A percentile compares a stretch with the other conserved stretches of the same genome.
Conservation (phyloP, 2,329 filamentous ascomycete genomes). For the Orbilia quercus region DNA sequence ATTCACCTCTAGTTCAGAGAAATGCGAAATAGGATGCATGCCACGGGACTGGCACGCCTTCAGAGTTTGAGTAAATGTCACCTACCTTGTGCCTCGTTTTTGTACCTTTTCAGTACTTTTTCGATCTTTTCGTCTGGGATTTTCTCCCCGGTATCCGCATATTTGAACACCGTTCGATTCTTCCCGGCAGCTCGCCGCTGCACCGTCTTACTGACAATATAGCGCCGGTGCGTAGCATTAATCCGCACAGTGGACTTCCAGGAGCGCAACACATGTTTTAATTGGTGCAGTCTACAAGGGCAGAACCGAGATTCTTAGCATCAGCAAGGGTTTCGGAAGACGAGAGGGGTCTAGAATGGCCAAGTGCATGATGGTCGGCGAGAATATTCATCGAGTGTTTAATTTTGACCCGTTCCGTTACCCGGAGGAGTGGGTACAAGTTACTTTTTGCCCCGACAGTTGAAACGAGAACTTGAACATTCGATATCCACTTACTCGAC, state of each 20-base stretch:
- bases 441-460: not conserved
- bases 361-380: conserved; percentile 2
- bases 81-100: conserved; percentile 44
- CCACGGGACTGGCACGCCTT: not conserved
- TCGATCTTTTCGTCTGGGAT: conserved; percentile 51
- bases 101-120: conserved; percentile 49
- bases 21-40: conserved; percentile 4
- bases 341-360: not conserved
- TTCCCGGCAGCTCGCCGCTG: conserved; percentile 48
- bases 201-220: conserved; percentile 45
- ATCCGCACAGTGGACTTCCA: conserved; percentile 53
- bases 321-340: conserved; percentile 17
- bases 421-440: not conserved
- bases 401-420: not conserved
- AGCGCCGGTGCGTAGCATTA: conserved; percentile 49
- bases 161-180: conserved; percentile 41
- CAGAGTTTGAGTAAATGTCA: conserved; percentile 1
- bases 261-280: conserved; percentile 50
- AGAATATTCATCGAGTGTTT: conserved; percentile 18
- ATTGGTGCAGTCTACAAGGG: conserved; percentile 49
- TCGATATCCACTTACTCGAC: conserved; percentile 45
- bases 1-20: not conserved
- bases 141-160: conserved; percentile 45
- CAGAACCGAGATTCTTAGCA: conserved; percentile 7
- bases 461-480: not conserved